Evolutionary conservation across 768 basidiomycete species (phyloP).

Genomic region (Lactarius pseudohatsudake): DNA sequence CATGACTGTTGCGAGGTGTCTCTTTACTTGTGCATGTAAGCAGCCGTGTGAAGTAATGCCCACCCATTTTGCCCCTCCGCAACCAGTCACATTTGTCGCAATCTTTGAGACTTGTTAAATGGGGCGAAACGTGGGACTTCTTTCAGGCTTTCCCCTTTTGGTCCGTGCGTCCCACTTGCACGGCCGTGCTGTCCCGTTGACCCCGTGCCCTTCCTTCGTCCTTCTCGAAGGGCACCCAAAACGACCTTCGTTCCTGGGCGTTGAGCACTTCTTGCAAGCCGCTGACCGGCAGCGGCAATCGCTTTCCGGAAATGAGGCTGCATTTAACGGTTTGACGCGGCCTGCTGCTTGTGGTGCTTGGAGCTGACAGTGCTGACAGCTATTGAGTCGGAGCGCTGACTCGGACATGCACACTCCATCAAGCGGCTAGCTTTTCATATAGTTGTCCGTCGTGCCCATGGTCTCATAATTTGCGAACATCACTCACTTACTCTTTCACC

Average conservation of each 20-base stretch:
- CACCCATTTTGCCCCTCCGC: constrained; percentile 9
- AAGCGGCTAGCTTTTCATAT: not conserved
- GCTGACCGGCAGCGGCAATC: constrained; percentile 4
- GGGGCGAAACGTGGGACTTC: constrained; percentile 15
- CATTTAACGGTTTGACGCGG: not conserved
- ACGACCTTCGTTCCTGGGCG: constrained; percentile 15
- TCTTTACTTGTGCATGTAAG: constrained; percentile 13
- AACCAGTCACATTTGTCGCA: constrained; percentile 14
- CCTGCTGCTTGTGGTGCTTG: constrained; percentile 2
- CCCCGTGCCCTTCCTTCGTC: constrained; percentile 10
- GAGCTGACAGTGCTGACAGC: not conserved
- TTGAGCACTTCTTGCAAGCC: not conserved
- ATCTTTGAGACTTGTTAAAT: constrained; percentile 1
- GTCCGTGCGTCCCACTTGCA: not conserved
- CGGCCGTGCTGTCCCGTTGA: constrained; percentile 7
- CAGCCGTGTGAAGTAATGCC: constrained; percentile 6
- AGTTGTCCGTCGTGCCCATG: not conserved
- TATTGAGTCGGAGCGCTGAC: not conserved
- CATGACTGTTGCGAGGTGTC: constrained; percentile 1
- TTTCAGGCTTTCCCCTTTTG: constrained; percentile 20
- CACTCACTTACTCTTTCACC: not conserved
- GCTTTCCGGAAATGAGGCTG: not conserved
- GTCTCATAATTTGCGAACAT: not conserved
- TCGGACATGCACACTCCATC: not conserved
- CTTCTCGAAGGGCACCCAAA: constrained; percentile 1